These are phyloP conservation scores for Auricularia sp. DNA, from an alignment of 768 basidiomycete genomes.

Conservation along the genomic window DNA sequence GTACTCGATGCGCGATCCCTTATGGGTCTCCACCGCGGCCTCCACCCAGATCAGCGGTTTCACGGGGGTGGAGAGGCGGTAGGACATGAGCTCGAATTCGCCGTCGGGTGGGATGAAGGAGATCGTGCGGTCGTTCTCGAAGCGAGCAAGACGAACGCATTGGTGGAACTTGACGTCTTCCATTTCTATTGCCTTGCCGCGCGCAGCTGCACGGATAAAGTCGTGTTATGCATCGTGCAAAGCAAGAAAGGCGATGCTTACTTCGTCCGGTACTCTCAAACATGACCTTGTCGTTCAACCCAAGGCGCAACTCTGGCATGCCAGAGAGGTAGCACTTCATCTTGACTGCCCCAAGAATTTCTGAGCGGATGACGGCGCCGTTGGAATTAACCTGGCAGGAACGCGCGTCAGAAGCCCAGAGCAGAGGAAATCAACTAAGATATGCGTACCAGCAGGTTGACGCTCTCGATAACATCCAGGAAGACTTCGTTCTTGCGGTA, in stretches of 20 bases:
- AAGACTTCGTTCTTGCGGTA: constrained; percentile 99
- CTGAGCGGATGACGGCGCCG: constrained; percentile 92
- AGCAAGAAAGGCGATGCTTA: constrained; percentile 29
- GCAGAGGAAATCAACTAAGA: not conserved
- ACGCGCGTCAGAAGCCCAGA: not conserved
- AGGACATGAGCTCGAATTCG: constrained; percentile 97
- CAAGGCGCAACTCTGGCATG: constrained; percentile 96
- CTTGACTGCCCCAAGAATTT: constrained; percentile 97
- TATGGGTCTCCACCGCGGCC: constrained; percentile 89
- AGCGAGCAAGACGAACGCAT: constrained; percentile 92
- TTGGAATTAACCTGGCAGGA: constrained; percentile 78
- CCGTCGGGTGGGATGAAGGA: constrained; percentile 99
- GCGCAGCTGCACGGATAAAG: constrained; percentile 45
- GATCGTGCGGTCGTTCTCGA: constrained; percentile 98
- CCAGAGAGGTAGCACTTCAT: constrained; percentile 99
- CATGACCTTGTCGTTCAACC: constrained; percentile 99
- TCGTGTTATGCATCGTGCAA: constrained; percentile 1
- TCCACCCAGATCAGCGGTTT: constrained; percentile 98
- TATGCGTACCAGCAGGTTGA: constrained; percentile 77
- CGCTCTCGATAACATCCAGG: constrained; percentile 94
- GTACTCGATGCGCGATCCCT: constrained; percentile 88
- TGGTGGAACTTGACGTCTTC: constrained; percentile 99
- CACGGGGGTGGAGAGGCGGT: constrained; percentile 90
- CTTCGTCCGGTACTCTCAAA: constrained; percentile 95
- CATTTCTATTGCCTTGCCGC: constrained; percentile 98